phyloP scores from a whole-genome alignment of 768 basidiomycete species.

The Imleria badia region DNA sequence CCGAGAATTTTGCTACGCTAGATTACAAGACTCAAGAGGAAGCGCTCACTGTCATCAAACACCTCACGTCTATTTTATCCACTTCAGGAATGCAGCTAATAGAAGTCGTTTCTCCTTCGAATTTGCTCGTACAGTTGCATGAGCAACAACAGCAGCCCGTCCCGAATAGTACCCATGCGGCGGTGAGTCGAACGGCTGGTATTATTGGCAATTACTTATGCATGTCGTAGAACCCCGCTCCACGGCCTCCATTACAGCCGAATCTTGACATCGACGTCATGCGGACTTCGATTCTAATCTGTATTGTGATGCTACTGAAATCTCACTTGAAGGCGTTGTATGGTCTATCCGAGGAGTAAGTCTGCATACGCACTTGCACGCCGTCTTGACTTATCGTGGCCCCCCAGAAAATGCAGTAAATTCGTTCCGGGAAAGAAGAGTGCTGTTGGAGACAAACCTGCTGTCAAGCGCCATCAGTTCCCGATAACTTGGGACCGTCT shows the following conservation, averaged over 20 bases:
- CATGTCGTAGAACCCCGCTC: neutral
- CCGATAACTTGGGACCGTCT: conserved; percentile 74
- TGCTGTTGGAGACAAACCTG: conserved; percentile 81
- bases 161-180: neutral
- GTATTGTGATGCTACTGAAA: conserved; percentile 87
- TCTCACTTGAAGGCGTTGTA: conserved; percentile 82
- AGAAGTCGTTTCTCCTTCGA: conserved; percentile 68
- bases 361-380: conserved; percentile 5
- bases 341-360: conserved; percentile 88
- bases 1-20: conserved; percentile 88
- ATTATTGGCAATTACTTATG: neutral
- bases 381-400: neutral
- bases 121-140: conserved; percentile 64
- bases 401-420: conserved; percentile 82
- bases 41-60: conserved; percentile 79
- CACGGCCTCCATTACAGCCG: neutral
- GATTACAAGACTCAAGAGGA: conserved; percentile 98
- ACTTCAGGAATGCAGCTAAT: conserved; percentile 81
- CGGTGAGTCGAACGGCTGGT: conserved; percentile 1
- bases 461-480: conserved; percentile 56
- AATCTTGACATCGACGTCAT: conserved; percentile 36
- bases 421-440: conserved; percentile 89
- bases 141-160: conserved; percentile 19
- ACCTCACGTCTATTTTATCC: conserved; percentile 72
- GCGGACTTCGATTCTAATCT: conserved; percentile 72